Base-by-base conservation (phyloP, 2,329 filamentous ascomycete genomes). In the Aspergillus hortae region DNA sequence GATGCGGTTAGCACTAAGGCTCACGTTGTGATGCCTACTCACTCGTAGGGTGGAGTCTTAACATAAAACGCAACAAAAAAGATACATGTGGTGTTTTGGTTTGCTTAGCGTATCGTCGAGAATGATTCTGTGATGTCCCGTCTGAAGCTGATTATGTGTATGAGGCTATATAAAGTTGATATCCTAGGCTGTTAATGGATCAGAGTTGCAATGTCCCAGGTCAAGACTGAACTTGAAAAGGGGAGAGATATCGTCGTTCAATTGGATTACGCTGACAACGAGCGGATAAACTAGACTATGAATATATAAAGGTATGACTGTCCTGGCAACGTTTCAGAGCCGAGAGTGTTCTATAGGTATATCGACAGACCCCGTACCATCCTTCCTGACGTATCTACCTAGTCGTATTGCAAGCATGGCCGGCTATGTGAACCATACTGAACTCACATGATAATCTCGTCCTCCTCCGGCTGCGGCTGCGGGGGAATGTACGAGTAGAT, bases 1-100 rank as follows among this genome's bases (percentile, higher is more conserved):
- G 92, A 96, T 75, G 92, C 90, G 1, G 82, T 94, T 45, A 86
- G 85, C 50, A 88, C 86, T 60, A 92, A 92, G 81, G 92, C 92
- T 14, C 84, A 86, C 64, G 90, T 95, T 10, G 82, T 89, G 56
- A 97, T 97, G 92, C 92, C 92, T 17, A 87, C 83, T 32, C 83
- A 87, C 44, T 71, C 63, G n/a, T 68, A 56, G 58, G 19, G 21
- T 40, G 14, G 27, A 38, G 35, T 6, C 2, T 38, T 14, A 10
- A 25, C 14, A 41, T 17, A 41, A 17, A 21, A 21, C 23, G 11
- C 35, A 42, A 42, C 11, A 42, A 23, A 23, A 21, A 42, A 17
- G 40, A 42, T 42, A 42, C 5, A 42, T 23, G n/a, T 23, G 40
- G 19, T 42, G 15, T 38, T 38, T 38, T 9, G 15, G 15, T n/a